Percentiles rank a stretch among this genome's conserved stretches.
Evolutionary conservation across 179 eudicot species (phyloP).

Genomic region (Silene noctiflora): DNA sequence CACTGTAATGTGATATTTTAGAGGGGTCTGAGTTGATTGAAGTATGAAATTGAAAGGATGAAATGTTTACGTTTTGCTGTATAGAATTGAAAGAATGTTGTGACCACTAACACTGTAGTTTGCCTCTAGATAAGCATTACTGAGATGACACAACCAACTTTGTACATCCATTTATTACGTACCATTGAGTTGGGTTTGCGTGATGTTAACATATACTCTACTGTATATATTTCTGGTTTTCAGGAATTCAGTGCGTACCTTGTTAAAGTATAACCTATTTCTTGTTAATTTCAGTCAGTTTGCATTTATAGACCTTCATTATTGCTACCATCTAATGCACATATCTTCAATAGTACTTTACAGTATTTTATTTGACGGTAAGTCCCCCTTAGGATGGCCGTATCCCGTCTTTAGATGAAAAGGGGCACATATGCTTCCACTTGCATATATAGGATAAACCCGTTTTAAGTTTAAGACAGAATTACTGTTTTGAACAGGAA

Average conservation of each 20-base stretch:
- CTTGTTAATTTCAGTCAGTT: constrained; percentile 13
- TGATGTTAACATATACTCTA: constrained; percentile 25
- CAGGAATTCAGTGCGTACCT: constrained; percentile 16
- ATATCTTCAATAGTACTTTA: background rate
- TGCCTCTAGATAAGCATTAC: constrained; percentile 24
- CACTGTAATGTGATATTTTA: background rate
- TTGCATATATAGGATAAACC: too few species aligned
- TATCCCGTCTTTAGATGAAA: too few species aligned
- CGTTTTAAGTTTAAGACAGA: too few species aligned
- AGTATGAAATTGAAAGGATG: background rate
- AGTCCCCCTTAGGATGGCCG: too few species aligned
- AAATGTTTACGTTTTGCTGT: constrained; percentile 10
- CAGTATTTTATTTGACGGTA: too few species aligned
- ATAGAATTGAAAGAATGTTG: constrained; percentile 23
- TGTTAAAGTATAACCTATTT: constrained; percentile 10
- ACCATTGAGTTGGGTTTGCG: constrained; percentile 16
- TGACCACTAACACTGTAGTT: constrained; percentile 22
- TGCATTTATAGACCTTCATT: constrained; percentile 11
- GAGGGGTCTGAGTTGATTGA: constrained; percentile 19
- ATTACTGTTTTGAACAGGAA: too few species aligned
- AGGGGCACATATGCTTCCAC: too few species aligned
- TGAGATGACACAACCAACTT: constrained; percentile 31
- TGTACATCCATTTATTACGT: constrained; percentile 23
- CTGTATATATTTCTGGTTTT: background rate
- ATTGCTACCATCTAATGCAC: background rate